Evolutionary conservation across 139 green algal species (phyloP), one percentile per base, ranked within the genome.

Genomic region (Mychonastes homosphaera): DNA sequence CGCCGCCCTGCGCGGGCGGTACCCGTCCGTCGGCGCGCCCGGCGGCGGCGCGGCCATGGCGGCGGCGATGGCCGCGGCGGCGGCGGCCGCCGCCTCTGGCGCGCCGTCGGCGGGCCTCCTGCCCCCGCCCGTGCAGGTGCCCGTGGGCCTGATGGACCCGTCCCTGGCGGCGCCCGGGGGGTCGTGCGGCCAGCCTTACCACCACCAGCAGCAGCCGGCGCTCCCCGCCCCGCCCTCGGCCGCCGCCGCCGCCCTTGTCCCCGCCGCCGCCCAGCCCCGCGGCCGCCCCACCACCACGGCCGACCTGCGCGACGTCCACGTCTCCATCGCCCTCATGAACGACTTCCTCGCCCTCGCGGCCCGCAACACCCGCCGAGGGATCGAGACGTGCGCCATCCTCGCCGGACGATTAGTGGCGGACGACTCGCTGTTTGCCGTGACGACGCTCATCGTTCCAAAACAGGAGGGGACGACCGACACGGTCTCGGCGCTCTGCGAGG

Each of bases 371-470:
- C 41, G 26, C 8, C 55, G 72, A 5, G 78, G 78, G 59, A 81
- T 96, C 19, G 89, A 97, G 75, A 87, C 64, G 2, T 95, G 87
- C 61, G 87, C 82, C 48, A 87, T 97, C 28, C 74, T 97, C 52
- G 87, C 80, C 0, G 89, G 86, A 18, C 51, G 38, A 5, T 62
- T 97, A 59, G 71, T 77, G 1, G 65, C 72, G 0, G 71, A 80
- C 50, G 74, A 87, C 56, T 72, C 64, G 28, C 56, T 71, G 5
- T 96, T 96, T 72, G 81, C 61, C 52, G 84, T 97, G 64, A 87
- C 65, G 44, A 87, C 81, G 0, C 80, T 97, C 52, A 92, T 96
- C 53, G 74, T 96, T 16, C 89, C 89, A 53, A 95, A 96, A 70
- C 89, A 96, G 70, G 53, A 87, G 58, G 85, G 85, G 56, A 90